Base-by-base conservation (phyloP, 2,329 filamentous ascomycete genomes). In the Volutella citrinella region DNA sequence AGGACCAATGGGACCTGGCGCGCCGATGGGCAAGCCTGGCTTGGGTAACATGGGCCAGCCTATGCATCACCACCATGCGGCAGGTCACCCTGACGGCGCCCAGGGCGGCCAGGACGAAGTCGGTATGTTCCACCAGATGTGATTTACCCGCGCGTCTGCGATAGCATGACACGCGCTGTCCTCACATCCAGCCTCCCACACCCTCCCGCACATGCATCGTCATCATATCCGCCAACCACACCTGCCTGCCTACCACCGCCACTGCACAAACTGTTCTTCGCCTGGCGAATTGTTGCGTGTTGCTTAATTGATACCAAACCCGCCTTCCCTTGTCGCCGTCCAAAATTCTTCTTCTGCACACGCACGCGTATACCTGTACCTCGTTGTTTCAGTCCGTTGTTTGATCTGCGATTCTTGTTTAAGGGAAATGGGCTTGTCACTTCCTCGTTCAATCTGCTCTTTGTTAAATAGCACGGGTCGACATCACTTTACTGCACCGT, bases 121-220 rank as follows among this genome's bases (percentile, higher is more conserved):
- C 82, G 89, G 89, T 95, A 95, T 94, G 89, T 95, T 90, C 75
- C 84, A 88, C 76, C 86, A 89, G 74, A 87, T 93, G 82, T 93
- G 80, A 87, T 76, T 55, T 55, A 46, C 31, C 34, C 39, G 54
- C 47, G 48, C 58, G 56, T 58, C 69, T 65, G 63, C 58, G 52
- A 66, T 61, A 49, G 46, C 49, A 45, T 40, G 44, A 43, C 46
- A 52, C 51, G 43, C 38, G 43, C 51, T 52, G 42, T 36, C 37
- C 42, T 30, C 43, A 40, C 33, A 28, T 30, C 36, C 19, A 30
- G 42, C 38, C 25, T 36, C 42, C 36, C 42, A 40, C 38, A 48
- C 39, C 15, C 34, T 25, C 32, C 32, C 33, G 14, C 40, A 43
- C 25, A 22, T 22, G 8, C 12, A 22, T 22, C 20, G 12, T 22